These are phyloP conservation scores for Myxozyma neotropica DNA, from an alignment of 805 yeast species.

Conservation along the genomic window DNA sequence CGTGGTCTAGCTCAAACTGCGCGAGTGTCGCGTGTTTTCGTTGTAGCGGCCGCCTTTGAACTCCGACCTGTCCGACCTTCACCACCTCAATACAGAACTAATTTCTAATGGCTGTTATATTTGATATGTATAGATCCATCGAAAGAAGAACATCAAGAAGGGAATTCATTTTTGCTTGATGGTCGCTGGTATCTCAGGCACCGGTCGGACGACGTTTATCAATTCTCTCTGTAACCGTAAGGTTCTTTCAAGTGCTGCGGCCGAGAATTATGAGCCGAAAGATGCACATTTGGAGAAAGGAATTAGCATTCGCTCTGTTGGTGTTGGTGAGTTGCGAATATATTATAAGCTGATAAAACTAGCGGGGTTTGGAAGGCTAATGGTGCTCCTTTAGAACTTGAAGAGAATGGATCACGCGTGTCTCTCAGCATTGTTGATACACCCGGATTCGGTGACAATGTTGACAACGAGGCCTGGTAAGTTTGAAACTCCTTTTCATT, in stretches of 20 bases:
- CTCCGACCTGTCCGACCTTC: too few species aligned
- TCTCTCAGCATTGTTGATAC: constrained; percentile 65
- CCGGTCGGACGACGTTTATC: constrained; percentile 74
- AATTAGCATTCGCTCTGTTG: constrained; percentile 50
- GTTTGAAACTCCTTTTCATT: constrained; percentile 4
- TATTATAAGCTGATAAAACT: not conserved
- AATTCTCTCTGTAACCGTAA: constrained; percentile 63
- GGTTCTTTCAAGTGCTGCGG: constrained; percentile 43
- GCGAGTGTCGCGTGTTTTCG: too few species aligned
- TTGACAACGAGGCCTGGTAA: constrained; percentile 61
- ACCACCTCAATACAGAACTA: not conserved
- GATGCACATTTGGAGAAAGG: constrained; percentile 46
- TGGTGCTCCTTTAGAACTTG: too few species aligned
- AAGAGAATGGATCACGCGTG: constrained; percentile 56
- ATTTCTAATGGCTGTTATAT: not conserved
- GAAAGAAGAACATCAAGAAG: constrained; percentile 64
- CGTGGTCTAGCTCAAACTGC: too few species aligned
- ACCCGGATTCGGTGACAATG: constrained; percentile 77
- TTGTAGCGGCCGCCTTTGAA: too few species aligned
- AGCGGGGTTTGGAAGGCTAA: too few species aligned
- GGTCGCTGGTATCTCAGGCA: constrained; percentile 72
- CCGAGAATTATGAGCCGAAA: constrained; percentile 37
- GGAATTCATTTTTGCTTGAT: constrained; percentile 66
- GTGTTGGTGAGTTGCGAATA: constrained; percentile 39
- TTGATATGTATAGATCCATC: constrained; percentile 43